Conservation (phyloP, 2,329 filamentous ascomycete species). For the Penicillium expansum region DNA sequence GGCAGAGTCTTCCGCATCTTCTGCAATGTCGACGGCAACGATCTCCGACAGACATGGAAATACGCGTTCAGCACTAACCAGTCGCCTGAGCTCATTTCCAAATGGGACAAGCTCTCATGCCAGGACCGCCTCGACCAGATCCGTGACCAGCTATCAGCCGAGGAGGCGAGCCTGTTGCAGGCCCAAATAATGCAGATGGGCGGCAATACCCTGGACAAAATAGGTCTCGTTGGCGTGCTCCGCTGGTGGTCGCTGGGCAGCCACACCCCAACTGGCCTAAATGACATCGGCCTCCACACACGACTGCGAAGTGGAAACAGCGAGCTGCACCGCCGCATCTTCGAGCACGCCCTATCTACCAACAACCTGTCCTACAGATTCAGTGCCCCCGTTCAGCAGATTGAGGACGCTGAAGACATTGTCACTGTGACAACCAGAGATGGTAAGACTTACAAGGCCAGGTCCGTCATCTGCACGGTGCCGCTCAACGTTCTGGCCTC, state of each 20-base stretch:
- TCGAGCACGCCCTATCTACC: background rate
- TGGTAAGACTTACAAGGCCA: background rate
- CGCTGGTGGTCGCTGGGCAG: slow-evolving; percentile 32
- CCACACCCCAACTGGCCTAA: slow-evolving; percentile 21
- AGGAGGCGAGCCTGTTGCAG: background rate
- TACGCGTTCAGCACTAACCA: background rate
- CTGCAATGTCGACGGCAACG: background rate
- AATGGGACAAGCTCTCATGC: slow-evolving; percentile 18
- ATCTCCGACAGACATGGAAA: background rate
- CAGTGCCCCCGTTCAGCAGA: background rate
- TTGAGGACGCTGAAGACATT: background rate
- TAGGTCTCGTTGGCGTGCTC: slow-evolving; percentile 28
- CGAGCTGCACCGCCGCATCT: background rate
- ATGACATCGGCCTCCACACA: slow-evolving; percentile 16
- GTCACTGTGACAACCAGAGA: background rate
- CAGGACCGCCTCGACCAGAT: slow-evolving; percentile 29
- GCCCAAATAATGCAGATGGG: slow-evolving; percentile 13
- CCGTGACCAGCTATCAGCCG: background rate
- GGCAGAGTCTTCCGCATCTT: background rate
- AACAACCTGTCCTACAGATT: background rate
- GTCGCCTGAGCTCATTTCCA: background rate
- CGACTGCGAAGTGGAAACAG: background rate
- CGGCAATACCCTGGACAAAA: slow-evolving; percentile 14
- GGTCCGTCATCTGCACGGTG: background rate
- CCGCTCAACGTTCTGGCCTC: background rate